Evolutionary conservation across 768 basidiomycete species (phyloP), one percentile per base, ranked within the genome.

Genomic region (Leucocoprinus birnbaumii): DNA sequence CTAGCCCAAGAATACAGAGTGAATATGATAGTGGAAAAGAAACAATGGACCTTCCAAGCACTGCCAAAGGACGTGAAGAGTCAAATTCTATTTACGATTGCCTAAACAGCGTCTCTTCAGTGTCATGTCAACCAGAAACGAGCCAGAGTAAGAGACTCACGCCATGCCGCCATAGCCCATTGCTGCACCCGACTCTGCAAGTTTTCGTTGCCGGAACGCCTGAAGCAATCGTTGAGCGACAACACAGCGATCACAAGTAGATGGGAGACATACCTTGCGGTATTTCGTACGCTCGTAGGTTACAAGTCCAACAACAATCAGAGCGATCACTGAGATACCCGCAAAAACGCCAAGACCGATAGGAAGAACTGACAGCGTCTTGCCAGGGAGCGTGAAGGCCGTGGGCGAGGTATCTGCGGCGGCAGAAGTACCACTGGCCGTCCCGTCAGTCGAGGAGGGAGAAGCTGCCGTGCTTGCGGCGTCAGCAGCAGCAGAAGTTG

Each of bases 261-360:
- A 25, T 25, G 31, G 50, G 22, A 16, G 48, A 72, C 80, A 53
- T 56, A 89, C 91, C 79, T 84, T 89, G 74, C 91, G 86, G 66
- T 91, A 91, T 70, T 87, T 89, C 22, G 90, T 84, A 45, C 94
- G 82, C 76, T 95, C 91, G 64, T 86, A 91, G 5, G 91, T 92
- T 59, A 94, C 91, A 67, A 92, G 73, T 48, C 82, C 86, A 55
- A 95, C 89, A 21, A 90, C 84, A 58, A 88, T 83, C 61, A 96
- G 67, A 16, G 87, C 88, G 62, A 94, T 86, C 7, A 87, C 87
- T 26, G 90, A 90, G 56, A 96, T 86, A 59, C 91, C 91, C 44
- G 86, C 89, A 64, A 89, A 93, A 9, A 94, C 80, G 49, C 87
- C 89, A 41, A 94, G 77, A 59, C 91, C 91, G 59, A 94, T 84